These are phyloP conservation scores for Talaromyces trachyspermus DNA, from an alignment of 495 filamentous ascomycete genomes.

Conservation along the genomic window DNA sequence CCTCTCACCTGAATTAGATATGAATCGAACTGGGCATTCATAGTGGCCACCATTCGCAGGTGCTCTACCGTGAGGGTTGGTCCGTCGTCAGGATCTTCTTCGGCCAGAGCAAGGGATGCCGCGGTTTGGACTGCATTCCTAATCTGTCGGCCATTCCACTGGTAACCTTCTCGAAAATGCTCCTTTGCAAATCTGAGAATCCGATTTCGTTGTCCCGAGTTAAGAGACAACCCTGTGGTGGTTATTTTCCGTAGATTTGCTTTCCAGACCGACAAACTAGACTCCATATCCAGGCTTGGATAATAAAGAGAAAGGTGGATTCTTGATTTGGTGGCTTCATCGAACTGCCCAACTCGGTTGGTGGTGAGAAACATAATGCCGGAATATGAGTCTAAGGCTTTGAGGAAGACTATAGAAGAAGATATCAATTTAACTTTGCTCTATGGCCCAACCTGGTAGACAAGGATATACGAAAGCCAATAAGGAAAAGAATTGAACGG, in stretches of 20 bases:
- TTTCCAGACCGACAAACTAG: conserved; percentile 26
- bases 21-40: too few species aligned
- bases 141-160: conserved; percentile 22
- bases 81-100: too few species aligned
- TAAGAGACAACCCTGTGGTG: conserved; percentile 10
- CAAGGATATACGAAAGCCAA: too few species aligned
- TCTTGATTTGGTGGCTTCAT: conserved; percentile 40
- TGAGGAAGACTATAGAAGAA: conserved; percentile 39
- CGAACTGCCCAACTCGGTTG: conserved; percentile 36
- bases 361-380: conserved; percentile 47
- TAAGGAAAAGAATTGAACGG: too few species aligned
- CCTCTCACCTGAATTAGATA: too few species aligned
- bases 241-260: conserved; percentile 17
- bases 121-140: conserved; percentile 27
- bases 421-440: conserved; percentile 8
- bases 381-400: conserved; percentile 51
- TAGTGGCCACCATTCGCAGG: too few species aligned
- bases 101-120: conserved; percentile 17
- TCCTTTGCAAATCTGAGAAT: conserved; percentile 12
- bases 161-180: conserved; percentile 4
- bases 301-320: conserved; percentile 43
- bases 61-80: too few species aligned
- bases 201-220: conserved; percentile 9
- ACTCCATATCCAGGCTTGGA: background rate
- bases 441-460: too few species aligned